These are phyloP conservation scores for Choiromyces venosus DNA, from an alignment of 495 filamentous ascomycete species.

Conservation along the genomic window DNA sequence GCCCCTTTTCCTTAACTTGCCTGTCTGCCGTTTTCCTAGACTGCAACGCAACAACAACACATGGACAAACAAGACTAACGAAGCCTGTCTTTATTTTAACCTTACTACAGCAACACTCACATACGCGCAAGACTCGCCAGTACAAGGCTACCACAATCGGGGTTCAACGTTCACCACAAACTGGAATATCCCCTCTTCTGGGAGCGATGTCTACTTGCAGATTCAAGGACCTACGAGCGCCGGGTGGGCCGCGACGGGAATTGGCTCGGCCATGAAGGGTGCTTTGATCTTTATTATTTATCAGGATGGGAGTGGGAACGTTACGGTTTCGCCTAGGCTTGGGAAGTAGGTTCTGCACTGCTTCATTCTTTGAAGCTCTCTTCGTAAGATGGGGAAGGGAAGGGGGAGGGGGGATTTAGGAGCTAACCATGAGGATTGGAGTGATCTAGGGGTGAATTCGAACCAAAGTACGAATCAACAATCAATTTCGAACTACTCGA, in stretches of 20 bases:
- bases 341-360: slow-evolving; percentile 41
- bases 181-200: slow-evolving; percentile 29
- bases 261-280: slow-evolving; percentile 57
- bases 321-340: slow-evolving; percentile 62
- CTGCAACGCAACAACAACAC: background rate
- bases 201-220: slow-evolving; percentile 58
- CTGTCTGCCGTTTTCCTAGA: background rate
- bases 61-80: background rate
- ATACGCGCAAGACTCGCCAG: background rate
- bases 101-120: background rate
- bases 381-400: background rate
- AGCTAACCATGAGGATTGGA: slow-evolving; percentile 3
- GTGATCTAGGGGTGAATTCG: slow-evolving; percentile 46
- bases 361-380: background rate
- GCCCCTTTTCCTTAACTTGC: background rate
- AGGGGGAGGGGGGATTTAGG: background rate
- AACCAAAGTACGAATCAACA: slow-evolving; percentile 52
- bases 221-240: slow-evolving; percentile 55
- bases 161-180: background rate
- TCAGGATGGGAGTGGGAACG: slow-evolving; percentile 53
- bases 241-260: slow-evolving; percentile 63
- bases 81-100: background rate
- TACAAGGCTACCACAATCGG: background rate
- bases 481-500: slow-evolving; percentile 53
- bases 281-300: slow-evolving; percentile 69